Conservation (phyloP, 805 yeast genomes). For the Suhomyces sp. region DNA sequence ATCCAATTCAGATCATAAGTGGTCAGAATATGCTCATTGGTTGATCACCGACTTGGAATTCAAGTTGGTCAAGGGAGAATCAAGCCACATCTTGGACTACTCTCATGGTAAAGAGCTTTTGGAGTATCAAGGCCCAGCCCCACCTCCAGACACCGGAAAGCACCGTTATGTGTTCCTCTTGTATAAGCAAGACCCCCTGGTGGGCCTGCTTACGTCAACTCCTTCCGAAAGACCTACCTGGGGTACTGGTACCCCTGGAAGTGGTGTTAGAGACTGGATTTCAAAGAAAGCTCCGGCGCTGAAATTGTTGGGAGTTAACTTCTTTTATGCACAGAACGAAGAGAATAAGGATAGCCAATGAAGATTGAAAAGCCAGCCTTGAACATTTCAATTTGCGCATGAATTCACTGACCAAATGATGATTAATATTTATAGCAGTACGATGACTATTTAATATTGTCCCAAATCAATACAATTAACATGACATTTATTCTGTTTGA, state of each 20-base stretch:
- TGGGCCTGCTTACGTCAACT: conserved; percentile 39
- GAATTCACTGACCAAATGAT: too few species aligned
- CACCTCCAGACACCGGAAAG: conserved; percentile 83
- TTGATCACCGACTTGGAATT: conserved; percentile 55
- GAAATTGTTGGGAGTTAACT: conserved; percentile 72
- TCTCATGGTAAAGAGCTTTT: conserved; percentile 44
- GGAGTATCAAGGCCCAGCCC: conserved; percentile 79
- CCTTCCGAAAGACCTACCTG: conserved; percentile 65
- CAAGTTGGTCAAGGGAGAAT: conserved; percentile 30
- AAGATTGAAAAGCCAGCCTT: too few species aligned
- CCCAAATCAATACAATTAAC: too few species aligned
- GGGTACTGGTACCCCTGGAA: conserved; percentile 84
- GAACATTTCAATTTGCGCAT: too few species aligned
- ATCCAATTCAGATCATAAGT: conserved; percentile 71
- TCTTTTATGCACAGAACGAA: conserved; percentile 73
- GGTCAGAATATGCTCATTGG: conserved; percentile 88
- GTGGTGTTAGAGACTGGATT: conserved; percentile 78
- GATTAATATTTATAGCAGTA: too few species aligned
- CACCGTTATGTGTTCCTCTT: conserved; percentile 84
- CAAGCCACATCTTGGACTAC: conserved; percentile 29
- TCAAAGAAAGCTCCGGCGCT: conserved; percentile 52
- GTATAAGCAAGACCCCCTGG: conserved; percentile 60
- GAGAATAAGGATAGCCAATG: too few species aligned
- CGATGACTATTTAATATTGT: too few species aligned
- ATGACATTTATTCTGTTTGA: too few species aligned